Evolutionary conservation across 371 early-diverging fungal species (phyloP).

Genomic region (Mucor circinelloides): DNA sequence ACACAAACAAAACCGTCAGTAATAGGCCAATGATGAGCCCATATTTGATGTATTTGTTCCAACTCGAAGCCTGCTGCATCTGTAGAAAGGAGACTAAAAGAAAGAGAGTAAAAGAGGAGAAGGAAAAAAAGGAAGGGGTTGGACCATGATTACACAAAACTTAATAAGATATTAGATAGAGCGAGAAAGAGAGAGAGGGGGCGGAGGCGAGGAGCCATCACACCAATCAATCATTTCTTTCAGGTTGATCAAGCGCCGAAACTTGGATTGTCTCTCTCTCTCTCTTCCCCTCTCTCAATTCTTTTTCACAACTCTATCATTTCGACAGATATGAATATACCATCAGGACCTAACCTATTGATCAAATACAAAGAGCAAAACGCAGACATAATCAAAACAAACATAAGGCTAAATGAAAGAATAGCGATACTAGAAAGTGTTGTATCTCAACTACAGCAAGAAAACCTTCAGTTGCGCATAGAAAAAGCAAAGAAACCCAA

Average conservation of each 20-base stretch:
- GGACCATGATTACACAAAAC: not conserved
- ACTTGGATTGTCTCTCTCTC: not conserved
- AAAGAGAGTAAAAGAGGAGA: not conserved
- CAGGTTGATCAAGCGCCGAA: not conserved
- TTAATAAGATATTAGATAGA: not conserved
- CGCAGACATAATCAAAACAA: constrained; percentile 8
- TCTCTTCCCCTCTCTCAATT: not conserved
- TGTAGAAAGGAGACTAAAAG: not conserved
- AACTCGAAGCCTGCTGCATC: not conserved
- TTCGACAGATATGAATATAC: not conserved
- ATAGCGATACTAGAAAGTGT: constrained; percentile 5
- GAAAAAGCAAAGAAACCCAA: constrained; percentile 1
- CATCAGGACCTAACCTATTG: not conserved
- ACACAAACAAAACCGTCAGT: not conserved
- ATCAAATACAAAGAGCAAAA: constrained; percentile 13
- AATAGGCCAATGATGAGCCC: not conserved
- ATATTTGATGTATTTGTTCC: constrained; percentile 5
- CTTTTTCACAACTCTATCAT: not conserved
- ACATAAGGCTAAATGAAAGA: constrained; percentile 11
- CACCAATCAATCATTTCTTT: not conserved
- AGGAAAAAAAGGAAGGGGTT: not conserved
- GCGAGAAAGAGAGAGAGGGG: not conserved
- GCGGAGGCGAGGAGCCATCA: not conserved
- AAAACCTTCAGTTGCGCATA: constrained; percentile 11
- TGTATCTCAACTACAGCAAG: constrained; percentile 7